Percentiles rank a stretch among this genome's conserved stretches.
Evolutionary conservation across 2,329 filamentous ascomycete species (phyloP).

Genomic region (Daldinia sp.): DNA sequence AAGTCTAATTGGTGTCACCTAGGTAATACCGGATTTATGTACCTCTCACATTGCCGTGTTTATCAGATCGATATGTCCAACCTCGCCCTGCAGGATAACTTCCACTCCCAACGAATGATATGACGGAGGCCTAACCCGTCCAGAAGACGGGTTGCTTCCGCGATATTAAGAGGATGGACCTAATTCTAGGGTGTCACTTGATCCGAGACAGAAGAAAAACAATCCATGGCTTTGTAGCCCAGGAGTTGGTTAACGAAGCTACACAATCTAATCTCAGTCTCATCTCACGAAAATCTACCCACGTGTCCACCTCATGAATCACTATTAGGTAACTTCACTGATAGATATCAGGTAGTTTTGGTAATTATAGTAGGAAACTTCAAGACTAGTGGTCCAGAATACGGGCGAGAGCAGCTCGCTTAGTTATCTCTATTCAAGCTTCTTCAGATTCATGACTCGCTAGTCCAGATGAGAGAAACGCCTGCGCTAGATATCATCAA

Average conservation of each 20-base stretch:
- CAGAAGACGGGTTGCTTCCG: background rate
- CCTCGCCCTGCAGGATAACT: background rate
- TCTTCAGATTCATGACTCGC: conserved; percentile 13
- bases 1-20: background rate
- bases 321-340: conserved; percentile 7
- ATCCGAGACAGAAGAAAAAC: background rate
- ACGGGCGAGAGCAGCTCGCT: background rate
- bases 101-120: background rate
- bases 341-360: background rate
- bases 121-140: background rate
- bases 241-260: background rate
- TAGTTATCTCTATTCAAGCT: background rate
- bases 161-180: background rate
- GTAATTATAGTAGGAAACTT: background rate
- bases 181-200: background rate
- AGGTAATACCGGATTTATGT: background rate
- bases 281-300: conserved; percentile 8
- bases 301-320: conserved; percentile 14
- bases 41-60: background rate
- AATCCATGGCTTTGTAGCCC: background rate
- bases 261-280: conserved; percentile 9
- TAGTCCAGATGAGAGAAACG: conserved; percentile 3
- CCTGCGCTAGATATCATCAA: conserved; percentile 6
- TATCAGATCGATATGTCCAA: conserved; percentile 1
- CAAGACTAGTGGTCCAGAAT: background rate